Conservation (phyloP, 164 flowering plant genomes). For the Malania oleifera region DNA sequence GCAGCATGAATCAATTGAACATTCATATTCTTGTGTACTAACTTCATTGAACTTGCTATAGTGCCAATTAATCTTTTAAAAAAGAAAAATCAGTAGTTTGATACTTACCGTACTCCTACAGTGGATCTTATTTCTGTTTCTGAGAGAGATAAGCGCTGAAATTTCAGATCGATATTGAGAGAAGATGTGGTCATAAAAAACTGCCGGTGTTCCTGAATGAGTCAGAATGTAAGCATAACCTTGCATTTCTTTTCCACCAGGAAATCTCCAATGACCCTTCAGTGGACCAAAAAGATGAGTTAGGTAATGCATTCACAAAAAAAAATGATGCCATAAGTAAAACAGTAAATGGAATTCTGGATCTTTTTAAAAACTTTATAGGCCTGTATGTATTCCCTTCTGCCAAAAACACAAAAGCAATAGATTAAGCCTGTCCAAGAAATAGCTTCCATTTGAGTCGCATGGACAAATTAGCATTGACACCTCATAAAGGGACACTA, state of each 20-base stretch:
- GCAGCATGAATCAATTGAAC: no score
- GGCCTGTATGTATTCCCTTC: no score
- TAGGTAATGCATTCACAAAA: not conserved
- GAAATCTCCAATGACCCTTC: conserved; percentile 99
- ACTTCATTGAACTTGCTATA: not conserved
- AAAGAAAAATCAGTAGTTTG: not conserved
- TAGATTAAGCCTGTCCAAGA: no score
- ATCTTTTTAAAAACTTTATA: no score
- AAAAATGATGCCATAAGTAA: no score
- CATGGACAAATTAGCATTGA: no score
- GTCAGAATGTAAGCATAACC: conserved; percentile 97
- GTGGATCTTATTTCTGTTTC: conserved; percentile 63
- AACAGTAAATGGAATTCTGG: no score
- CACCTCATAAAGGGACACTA: no score
- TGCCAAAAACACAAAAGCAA: no score
- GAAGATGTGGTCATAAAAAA: conserved; percentile 85
- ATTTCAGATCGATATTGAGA: conserved; percentile 60
- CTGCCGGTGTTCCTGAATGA: conserved; percentile 97
- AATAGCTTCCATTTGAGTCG: no score
- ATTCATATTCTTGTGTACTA: not conserved
- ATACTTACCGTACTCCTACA: conserved; percentile 84
- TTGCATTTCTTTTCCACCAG: conserved; percentile 94
- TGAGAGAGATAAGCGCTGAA: conserved; percentile 55
- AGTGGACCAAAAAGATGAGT: conserved; percentile 7
- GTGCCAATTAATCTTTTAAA: not conserved